Base-by-base conservation (phyloP, 1,284 basidiomycete genomes). In the Boletus albobrunnescens region DNA sequence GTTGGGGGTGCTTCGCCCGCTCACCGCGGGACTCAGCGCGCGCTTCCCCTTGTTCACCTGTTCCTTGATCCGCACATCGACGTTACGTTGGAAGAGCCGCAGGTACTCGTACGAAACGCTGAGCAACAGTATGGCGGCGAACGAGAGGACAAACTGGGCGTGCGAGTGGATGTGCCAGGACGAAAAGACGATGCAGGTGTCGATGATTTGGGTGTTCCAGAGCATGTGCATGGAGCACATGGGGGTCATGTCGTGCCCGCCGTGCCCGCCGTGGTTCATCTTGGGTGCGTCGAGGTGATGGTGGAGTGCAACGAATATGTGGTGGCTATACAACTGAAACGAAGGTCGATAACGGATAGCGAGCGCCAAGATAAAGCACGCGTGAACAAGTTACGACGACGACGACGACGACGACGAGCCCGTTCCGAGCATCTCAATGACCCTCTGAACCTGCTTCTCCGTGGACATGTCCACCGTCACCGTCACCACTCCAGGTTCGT, bases 91-190 rank as follows among this genome's bases (percentile, higher is more conserved):
- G 53, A 82, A 75, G 37, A 72, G 71, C 47, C 84, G 79, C 39
- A 90, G 74, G 65, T 84, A 89, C 61, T 90, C 87, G 65, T 82
- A 89, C 53, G 81, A 67, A n/a, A 87, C 68, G 43, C 84, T 78
- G 28, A 90, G 75, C 3, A 68, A 68, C 48, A 82, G 71, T 65
- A 91, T 81, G 50, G 69, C 75, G 49, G 81, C 38, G 63, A 78
- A 82, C 19, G 84, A 87, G 51, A 83, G 54, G 48, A 81, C 56
- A 61, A 90, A 87, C 27, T 68, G 63, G 47, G 68, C 50, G 45
- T 64, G 69, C n/a, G 80, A 77, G 53, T 61, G 69, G 56, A 90
- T 78, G 68, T 87, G 86, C 87, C 87, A 88, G 50, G 74, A 72
- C 16, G 61, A 69, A 69, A 89, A 88, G 66, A 88, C 80, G 65